These are phyloP conservation scores for Pneumocystis canis DNA, from an alignment of 1,139 yeast genomes.

Conservation along the genomic window DNA sequence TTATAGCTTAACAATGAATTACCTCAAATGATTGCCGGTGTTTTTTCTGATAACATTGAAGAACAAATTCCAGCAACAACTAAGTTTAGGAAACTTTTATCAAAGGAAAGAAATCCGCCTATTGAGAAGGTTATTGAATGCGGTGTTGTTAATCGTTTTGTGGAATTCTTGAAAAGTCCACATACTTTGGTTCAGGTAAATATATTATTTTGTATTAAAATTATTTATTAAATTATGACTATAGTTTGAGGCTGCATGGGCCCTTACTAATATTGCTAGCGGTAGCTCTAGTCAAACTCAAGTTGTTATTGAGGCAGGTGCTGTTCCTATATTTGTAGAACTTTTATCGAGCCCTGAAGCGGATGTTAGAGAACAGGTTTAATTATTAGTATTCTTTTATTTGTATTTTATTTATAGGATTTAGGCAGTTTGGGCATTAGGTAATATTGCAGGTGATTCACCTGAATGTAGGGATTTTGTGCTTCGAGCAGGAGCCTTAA, in stretches of 20 bases:
- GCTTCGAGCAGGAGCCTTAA: slow-evolving; percentile 71
- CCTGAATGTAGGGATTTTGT: slow-evolving; percentile 80
- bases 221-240: background rate
- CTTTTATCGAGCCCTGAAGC: slow-evolving; percentile 64
- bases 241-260: slow-evolving; percentile 92
- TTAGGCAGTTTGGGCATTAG: slow-evolving; percentile 89
- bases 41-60: slow-evolving; percentile 63
- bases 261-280: slow-evolving; percentile 93
- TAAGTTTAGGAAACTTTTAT: slow-evolving; percentile 80
- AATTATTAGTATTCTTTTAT: background rate
- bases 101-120: slow-evolving; percentile 96
- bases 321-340: slow-evolving; percentile 80
- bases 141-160: slow-evolving; percentile 86
- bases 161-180: slow-evolving; percentile 63
- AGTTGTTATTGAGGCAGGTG: slow-evolving; percentile 82
- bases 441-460: slow-evolving; percentile 97
- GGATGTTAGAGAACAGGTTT: slow-evolving; percentile 77
- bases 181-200: slow-evolving; percentile 61
- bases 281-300: slow-evolving; percentile 82
- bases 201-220: background rate
- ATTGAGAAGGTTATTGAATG: slow-evolving; percentile 82
- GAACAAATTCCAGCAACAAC: slow-evolving; percentile 78
- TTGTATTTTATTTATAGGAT: background rate
- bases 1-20: slow-evolving; percentile 42
- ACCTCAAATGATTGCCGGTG: slow-evolving; percentile 73